Evolutionary conservation across 2,329 filamentous ascomycete species (phyloP), one percentile per base, ranked within the genome.

Genomic region (Aspergillus pseudoterreus): DNA sequence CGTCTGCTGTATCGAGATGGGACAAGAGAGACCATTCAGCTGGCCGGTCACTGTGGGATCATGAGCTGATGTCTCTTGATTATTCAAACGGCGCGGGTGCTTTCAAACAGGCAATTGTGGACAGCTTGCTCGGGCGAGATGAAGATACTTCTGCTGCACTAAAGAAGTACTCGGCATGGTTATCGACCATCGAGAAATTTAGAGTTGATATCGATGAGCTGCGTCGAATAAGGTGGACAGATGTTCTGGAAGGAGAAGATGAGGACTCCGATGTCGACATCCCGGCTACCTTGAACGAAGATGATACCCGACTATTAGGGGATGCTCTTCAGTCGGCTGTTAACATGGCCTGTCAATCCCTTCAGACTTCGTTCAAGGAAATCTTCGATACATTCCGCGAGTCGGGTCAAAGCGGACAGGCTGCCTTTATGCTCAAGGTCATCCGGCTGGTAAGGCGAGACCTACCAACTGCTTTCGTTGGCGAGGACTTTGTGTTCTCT

Each of bases 361-460:
- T 94, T 3, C 65, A 74, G 43, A 53, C 42, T 19, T 67, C 63
- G 4, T 68, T 77, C 14, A 72, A 73, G 22, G 63, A 73, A 22
- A 72, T 77, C 0, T 72, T 73, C 3, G 66, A 76, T 3, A 71
- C 79, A n/a, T 77, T 78, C 43, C 79, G 78, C 3, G 68, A 71
- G 27, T 54, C 58, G 19, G 47, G 66, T 50, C 41, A 75, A 82
- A 55, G 78, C 81, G 55, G 79, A 80, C 71, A 74, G 52, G 69
- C 72, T 6, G 70, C 72, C 4, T 91, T 92, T 58, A 70, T 95
- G 15, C 68, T 95, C 1, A 85, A 90, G 4, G 72, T 91, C 1
- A 73, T 94, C 15, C 80, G 92, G 27, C 88, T 92, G 57, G 80
- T 96, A 15, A 82, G 88, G 10, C 78, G 79, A 33, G 80, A 84